Base-by-base conservation (phyloP, 177 flowering plant genomes). In the Tripterygium wilfordii region DNA sequence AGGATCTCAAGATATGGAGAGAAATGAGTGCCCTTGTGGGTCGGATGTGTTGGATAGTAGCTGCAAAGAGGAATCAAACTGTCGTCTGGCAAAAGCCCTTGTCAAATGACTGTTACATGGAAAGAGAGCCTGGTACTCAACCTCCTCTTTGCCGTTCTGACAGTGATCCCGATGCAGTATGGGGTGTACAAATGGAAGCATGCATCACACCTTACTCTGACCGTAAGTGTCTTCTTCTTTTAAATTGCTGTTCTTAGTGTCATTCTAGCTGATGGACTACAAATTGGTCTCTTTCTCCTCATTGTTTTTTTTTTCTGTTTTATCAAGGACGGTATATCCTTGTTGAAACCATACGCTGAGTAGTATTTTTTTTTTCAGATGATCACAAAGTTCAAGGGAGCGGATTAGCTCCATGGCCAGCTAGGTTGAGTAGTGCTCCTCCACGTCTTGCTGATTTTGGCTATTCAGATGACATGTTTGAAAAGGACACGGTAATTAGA, bases 341-440 rank as follows among this genome's bases (percentile, higher is more conserved):
- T n/a, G n/a, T 32, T 54, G 22, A 35, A 28, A 27, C 10, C 22
- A 24, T 24, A 15, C 26, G 23, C 24, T 47, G 24, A 43, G 41
- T 30, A 15, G 42, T 5, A 38, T 64, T 48, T 21, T 49, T 58
- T 48, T 23, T 45, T 30, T 65, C 80, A 88, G 96, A 77, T 60
- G 81, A 44, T 47, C 86, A 83, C 10, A 74, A 53, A 59, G 59
- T 42, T 19, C 51, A 42, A 30, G 97, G 97, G 4, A 86, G 95
- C 72, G 95, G 79, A 53, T 70, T 89, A 72, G 95, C 74, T 49
- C 95, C 97, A 16, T 89, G 97, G 97, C 95, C 97, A 17, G 69
- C 84, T 43, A 67, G 97, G 21, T 64, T 78, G 68, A 83, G 83
- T 55, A 26, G 83, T 58, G 71, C 97, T 57, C 88, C 97, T 66